A percentile compares a stretch with the other conserved stretches of the same genome.
Evolutionary conservation across 2,329 filamentous ascomycete genomes (phyloP).

Genomic region (Ciborinia camelliae): DNA sequence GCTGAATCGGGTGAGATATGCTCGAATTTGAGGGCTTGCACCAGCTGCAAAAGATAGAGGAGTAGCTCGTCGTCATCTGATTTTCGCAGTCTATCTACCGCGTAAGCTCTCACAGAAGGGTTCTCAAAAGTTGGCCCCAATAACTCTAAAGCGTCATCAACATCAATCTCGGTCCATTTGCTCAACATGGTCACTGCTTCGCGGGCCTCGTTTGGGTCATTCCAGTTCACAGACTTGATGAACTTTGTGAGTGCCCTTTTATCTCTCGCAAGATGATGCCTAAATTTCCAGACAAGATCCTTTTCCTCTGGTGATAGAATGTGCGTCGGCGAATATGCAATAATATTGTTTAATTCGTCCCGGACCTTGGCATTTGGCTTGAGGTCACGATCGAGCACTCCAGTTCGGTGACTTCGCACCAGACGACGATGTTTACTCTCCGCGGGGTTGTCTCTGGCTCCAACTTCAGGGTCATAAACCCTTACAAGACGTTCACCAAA

Average conservation of each 20-base stretch:
- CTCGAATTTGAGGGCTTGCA: slow-evolving; percentile 94
- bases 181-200: slow-evolving; percentile 87
- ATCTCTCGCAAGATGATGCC: slow-evolving; percentile 88
- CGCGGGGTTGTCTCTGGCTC: slow-evolving; percentile 84
- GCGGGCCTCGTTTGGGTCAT: slow-evolving; percentile 75
- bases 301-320: slow-evolving; percentile 86
- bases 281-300: slow-evolving; percentile 95
- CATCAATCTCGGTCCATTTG: slow-evolving; percentile 94
- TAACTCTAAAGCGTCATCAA: slow-evolving; percentile 92
- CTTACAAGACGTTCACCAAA: slow-evolving; percentile 64
- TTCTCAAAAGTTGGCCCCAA: slow-evolving; percentile 92
- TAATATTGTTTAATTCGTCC: slow-evolving; percentile 86
- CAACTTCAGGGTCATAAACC: slow-evolving; percentile 92
- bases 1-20: slow-evolving; percentile 62
- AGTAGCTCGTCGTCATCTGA: slow-evolving; percentile 89
- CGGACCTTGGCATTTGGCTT: slow-evolving; percentile 95
- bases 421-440: slow-evolving; percentile 92
- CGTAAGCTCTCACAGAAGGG: slow-evolving; percentile 82
- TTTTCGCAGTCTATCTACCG: slow-evolving; percentile 86
- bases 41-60: slow-evolving; percentile 87
- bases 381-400: slow-evolving; percentile 89
- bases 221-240: slow-evolving; percentile 96
- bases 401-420: slow-evolving; percentile 84
- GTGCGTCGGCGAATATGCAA: slow-evolving; percentile 90
- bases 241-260: slow-evolving; percentile 94